Evolutionary conservation across 768 basidiomycete genomes (phyloP).

Genomic region (Lepiota brunneoincarnata): DNA sequence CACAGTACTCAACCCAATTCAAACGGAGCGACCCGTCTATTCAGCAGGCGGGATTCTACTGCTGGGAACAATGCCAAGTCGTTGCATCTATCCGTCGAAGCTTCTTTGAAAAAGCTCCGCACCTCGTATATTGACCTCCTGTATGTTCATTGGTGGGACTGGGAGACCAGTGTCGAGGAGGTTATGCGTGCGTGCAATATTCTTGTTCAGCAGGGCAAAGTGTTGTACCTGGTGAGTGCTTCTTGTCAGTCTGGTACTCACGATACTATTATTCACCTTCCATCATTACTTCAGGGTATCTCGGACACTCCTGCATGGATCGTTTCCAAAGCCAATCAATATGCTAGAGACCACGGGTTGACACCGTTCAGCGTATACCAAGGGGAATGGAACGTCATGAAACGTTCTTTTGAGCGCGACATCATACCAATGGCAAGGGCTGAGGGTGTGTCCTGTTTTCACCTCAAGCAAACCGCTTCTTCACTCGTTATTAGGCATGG

Average conservation of each 20-base stretch:
- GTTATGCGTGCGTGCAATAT: conserved; percentile 53
- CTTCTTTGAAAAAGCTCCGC: conserved; percentile 38
- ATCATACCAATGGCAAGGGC: conserved; percentile 44
- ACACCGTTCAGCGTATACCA: conserved; percentile 56
- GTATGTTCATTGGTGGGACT: conserved; percentile 52
- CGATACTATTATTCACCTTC: background rate
- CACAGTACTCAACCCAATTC: conserved; percentile 26
- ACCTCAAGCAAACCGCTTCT: conserved; percentile 4
- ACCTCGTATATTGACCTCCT: conserved; percentile 33
- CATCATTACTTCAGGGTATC: conserved; percentile 25
- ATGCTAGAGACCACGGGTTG: conserved; percentile 44
- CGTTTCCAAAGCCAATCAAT: conserved; percentile 46
- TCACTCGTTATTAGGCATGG: conserved; percentile 21
- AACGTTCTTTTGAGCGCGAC: conserved; percentile 50
- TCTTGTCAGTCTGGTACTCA: background rate
- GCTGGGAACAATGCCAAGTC: conserved; percentile 44
- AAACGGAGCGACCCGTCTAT: conserved; percentile 23
- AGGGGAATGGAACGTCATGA: conserved; percentile 41
- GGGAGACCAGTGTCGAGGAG: conserved; percentile 47
- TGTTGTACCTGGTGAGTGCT: conserved; percentile 36
- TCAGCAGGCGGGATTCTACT: conserved; percentile 26
- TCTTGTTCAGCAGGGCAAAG: conserved; percentile 49
- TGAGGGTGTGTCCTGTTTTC: conserved; percentile 28
- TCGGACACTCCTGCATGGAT: conserved; percentile 49
- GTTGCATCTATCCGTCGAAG: conserved; percentile 33